Base-by-base conservation (phyloP, 495 filamentous ascomycete genomes). In the Saxispiralis lemnorum region DNA sequence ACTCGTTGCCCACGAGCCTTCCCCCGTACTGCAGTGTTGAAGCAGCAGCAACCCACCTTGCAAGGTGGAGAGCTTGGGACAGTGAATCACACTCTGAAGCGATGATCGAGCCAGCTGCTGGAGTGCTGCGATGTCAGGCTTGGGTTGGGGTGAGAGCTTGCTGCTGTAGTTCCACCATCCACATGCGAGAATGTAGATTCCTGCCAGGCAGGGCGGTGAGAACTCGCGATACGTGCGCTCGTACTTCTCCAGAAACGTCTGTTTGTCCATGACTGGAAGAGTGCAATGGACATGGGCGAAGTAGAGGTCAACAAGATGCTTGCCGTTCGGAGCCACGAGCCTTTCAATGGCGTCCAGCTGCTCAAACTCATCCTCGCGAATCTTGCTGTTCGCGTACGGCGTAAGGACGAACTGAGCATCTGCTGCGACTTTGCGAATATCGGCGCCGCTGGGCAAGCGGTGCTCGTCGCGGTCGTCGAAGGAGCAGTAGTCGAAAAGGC, bases 21-120 rank as follows among this genome's bases (percentile, higher is more conserved):
- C 70, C 36, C 86, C 81, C 14, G 87, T 85, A n/a, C n/a, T n/a
- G n/a, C n/a, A n/a, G 33, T 84, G 74, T 53, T 97, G 87, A 48
- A 88, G 79, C 16, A 97, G 69, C 31, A 97, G 61, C 38, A 97
- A 63, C 9, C 88, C 89, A 2, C 85, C 87, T 59, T 97, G 89
- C 21, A 97, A 73, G 2, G 87, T 89, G 13, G 88, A 87, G n/a
- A 95, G 69, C 48, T 88, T 93, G 2, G 89, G 83, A 48, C 78
- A 68, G 44, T 80, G 77, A 61, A 94, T 75, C 36, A 83, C 82
- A 43, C 82, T 75, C 2, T 71, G 73, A 37, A 94, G 66, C 24
- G 80, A 70, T 38, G 73, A 73, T 47, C 78, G 68, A 30, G 87
- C 81, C 21, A 85, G 65, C 47, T 78, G 72, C 62, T 95, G 88